Percentiles rank a stretch among this genome's conserved stretches.
Evolutionary conservation across 768 basidiomycete genomes (phyloP).

Genomic region (Lactarius evosmus): DNA sequence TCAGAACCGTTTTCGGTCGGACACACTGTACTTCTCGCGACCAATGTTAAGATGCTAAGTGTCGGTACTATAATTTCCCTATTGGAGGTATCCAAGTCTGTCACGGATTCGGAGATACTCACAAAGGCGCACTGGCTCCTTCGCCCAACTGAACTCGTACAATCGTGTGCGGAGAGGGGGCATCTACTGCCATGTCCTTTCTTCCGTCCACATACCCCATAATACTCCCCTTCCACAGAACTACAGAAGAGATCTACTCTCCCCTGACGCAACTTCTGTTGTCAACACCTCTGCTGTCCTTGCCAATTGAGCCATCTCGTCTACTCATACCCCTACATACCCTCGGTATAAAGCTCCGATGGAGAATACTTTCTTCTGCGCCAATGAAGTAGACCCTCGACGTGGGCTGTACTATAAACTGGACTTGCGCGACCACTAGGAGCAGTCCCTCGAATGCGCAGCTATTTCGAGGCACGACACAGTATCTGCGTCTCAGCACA

Average conservation of each 20-base stretch:
- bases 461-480: conserved; percentile 80
- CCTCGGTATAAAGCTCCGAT: no score
- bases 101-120: conserved; percentile 43
- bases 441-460: conserved; percentile 15
- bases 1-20: conserved; percentile 50
- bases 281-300: no score
- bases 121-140: conserved; percentile 75
- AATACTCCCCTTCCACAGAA: conserved; percentile 45
- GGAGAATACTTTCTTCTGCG: background rate
- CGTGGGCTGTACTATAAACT: conserved; percentile 20
- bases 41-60: conserved; percentile 48
- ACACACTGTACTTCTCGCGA: conserved; percentile 62
- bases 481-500: conserved; percentile 61
- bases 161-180: conserved; percentile 55
- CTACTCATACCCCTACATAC: no score
- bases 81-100: conserved; percentile 52
- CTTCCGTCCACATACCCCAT: conserved; percentile 8
- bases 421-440: conserved; percentile 8
- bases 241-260: conserved; percentile 64
- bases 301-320: no score
- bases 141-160: conserved; percentile 59
- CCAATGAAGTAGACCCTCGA: conserved; percentile 18
- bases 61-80: conserved; percentile 67
- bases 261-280: no score
- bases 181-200: conserved; percentile 38